phyloP scores from a whole-genome alignment of 2,329 filamentous ascomycete species.

The Fusarium sp. region DNA sequence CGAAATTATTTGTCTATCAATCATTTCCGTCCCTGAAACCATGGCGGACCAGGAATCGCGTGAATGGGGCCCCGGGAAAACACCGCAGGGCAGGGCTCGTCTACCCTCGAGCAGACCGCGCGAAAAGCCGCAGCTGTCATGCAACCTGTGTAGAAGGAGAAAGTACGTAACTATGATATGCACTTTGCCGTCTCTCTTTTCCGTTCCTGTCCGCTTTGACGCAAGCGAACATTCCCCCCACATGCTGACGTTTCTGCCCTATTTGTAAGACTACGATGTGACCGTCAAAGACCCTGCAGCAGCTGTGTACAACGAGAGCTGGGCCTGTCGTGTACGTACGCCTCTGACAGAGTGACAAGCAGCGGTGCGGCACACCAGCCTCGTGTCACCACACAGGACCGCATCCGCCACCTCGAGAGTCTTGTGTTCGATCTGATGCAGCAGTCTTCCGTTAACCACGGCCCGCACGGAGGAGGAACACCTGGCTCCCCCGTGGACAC shows the following conservation, averaged over 20 bases:
- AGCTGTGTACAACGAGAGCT: conserved; percentile 12
- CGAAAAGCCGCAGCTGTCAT: conserved; percentile 14
- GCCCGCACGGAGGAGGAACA: background rate
- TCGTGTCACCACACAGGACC: conserved; percentile 2
- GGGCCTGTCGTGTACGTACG: conserved; percentile 1
- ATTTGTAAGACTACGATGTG: conserved; percentile 3
- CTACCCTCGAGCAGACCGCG: conserved; percentile 3
- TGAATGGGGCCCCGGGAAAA: conserved; percentile 1
- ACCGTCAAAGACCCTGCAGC: conserved; percentile 15
- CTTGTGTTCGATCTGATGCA: conserved; percentile 43
- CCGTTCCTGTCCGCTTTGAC: background rate
- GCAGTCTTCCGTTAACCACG: conserved; percentile 1
- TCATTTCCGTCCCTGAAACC: background rate
- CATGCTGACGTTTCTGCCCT: background rate
- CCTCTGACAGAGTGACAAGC: background rate
- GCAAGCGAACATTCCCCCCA: background rate
- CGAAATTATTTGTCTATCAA: too few species aligned
- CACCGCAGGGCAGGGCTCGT: conserved; percentile 1
- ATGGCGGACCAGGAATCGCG: conserved; percentile 2
- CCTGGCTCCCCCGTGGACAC: background rate
- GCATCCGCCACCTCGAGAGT: conserved; percentile 40
- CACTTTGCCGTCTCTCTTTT: background rate
- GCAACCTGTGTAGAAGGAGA: conserved; percentile 12
- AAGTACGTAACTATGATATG: background rate
- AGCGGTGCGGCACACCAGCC: background rate